Evolutionary conservation across 345 rosid genomes (phyloP).

Genomic region (Crucihimalaya himalaica): DNA sequence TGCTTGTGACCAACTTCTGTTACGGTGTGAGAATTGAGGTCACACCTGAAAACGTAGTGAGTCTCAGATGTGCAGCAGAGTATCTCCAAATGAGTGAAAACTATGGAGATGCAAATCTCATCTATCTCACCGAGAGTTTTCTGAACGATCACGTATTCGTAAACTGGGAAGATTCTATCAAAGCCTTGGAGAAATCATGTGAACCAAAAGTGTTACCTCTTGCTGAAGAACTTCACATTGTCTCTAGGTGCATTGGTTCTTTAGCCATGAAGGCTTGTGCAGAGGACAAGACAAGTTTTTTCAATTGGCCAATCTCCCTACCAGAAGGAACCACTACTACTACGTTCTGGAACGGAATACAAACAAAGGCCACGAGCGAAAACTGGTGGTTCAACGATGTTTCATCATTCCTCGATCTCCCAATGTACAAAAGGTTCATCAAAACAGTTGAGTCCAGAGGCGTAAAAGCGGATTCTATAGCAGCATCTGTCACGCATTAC

Average conservation of each 20-base stretch:
- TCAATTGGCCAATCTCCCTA: constrained; percentile 65
- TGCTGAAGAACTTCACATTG: constrained; percentile 79
- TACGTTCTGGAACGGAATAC: constrained; percentile 74
- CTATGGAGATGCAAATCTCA: constrained; percentile 71
- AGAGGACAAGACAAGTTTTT: constrained; percentile 58
- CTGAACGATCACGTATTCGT: constrained; percentile 54
- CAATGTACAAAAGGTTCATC: constrained; percentile 66
- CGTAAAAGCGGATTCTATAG: constrained; percentile 54
- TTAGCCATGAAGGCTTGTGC: constrained; percentile 78
- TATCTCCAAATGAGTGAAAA: constrained; percentile 80
- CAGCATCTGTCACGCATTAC: constrained; percentile 69
- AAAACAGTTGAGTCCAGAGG: constrained; percentile 57
- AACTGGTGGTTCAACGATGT: constrained; percentile 95
- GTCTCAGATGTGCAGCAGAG: constrained; percentile 88
- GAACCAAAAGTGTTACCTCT: constrained; percentile 53
- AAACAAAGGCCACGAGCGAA: constrained; percentile 41
- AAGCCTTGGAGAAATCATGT: constrained; percentile 65
- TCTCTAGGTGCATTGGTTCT: constrained; percentile 76
- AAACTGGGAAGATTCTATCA: constrained; percentile 71
- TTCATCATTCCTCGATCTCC: constrained; percentile 52
- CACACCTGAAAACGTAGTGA: constrained; percentile 57
- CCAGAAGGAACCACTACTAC: constrained; percentile 39
- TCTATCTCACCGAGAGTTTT: constrained; percentile 63
- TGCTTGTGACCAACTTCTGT: constrained; percentile 80
- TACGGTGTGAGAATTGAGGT: constrained; percentile 76